These are phyloP conservation scores for Heterobasidion irregulare DNA, from an alignment of 1,284 basidiomycete genomes.

Conservation along the genomic window DNA sequence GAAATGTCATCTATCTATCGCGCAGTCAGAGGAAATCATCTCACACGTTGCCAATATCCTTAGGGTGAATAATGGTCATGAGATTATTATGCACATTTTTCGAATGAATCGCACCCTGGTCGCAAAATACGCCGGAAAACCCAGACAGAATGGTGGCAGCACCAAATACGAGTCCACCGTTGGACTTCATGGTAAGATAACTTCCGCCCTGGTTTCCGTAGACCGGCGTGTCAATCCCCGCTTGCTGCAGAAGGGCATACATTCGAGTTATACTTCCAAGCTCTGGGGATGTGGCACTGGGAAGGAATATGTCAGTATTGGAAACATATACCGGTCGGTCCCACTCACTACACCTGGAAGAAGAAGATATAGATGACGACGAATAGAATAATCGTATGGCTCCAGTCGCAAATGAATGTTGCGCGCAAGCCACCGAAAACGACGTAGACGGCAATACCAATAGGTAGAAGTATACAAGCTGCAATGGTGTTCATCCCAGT, in stretches of 20 bases:
- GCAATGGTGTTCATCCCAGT: slow-evolving; percentile 82
- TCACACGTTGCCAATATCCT: slow-evolving; percentile 42
- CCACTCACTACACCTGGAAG: slow-evolving; percentile 29
- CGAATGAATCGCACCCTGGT: slow-evolving; percentile 28
- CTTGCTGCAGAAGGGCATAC: slow-evolving; percentile 52
- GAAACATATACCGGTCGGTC: not conserved
- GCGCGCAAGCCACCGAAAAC: slow-evolving; percentile 44
- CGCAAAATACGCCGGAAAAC: slow-evolving; percentile 40
- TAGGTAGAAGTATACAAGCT: slow-evolving; percentile 71
- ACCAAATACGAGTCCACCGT: slow-evolving; percentile 46
- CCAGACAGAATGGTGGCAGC: slow-evolving; percentile 35
- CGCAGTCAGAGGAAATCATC: slow-evolving; percentile 3
- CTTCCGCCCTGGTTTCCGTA: slow-evolving; percentile 60
- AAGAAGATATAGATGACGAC: slow-evolving; percentile 41
- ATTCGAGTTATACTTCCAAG: slow-evolving; percentile 51
- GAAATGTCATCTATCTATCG: not conserved
- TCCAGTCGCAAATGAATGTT: slow-evolving; percentile 47
- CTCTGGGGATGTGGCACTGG: slow-evolving; percentile 47
- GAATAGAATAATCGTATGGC: slow-evolving; percentile 37
- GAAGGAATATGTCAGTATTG: slow-evolving; percentile 14
- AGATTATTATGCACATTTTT: not conserved
- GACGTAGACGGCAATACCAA: slow-evolving; percentile 36
- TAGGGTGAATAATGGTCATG: not conserved
- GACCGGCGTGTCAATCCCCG: slow-evolving; percentile 40
- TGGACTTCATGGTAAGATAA: slow-evolving; percentile 62